Evolutionary conservation across 1,284 basidiomycete species (phyloP), one percentile per base, ranked within the genome.

Genomic region (Prillingera fragicola): DNA sequence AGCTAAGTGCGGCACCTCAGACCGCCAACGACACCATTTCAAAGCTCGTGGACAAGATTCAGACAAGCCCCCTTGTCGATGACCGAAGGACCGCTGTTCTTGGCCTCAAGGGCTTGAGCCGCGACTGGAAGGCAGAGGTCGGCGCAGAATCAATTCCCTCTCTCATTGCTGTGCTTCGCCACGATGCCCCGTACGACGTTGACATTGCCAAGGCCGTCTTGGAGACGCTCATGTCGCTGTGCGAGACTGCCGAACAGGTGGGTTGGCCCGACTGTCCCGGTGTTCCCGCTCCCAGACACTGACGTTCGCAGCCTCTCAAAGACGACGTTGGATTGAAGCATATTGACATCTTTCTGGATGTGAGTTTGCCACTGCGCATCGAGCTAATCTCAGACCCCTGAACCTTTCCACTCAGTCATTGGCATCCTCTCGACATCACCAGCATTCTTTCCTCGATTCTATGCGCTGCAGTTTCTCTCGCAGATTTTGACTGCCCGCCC

Each of bases 41-140:
- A 35, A 83, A 84, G 55, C 83, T 97, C 48, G 85, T 84, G 54
- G 90, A 95, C 65, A 77, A 89, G 38, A 81, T 98, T 27, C 84
- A 87, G 23, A 87, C 88, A 12, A 80, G 84, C 2, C 84, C 86
- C 0, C 79, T 87, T 26, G 80, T 91, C 26, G 85, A 91, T 33
- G 94, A 97, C 72, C 78, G 92, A 56, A 80, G 89, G 40, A 92
- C 92, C 15, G 86, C 92, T 0, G 83, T 98, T 8, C 76, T 96
- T 33, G 81, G 89, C 1, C 79, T 98, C 57, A 97, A 97, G 68
- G 91, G 91, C 13, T 80, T 97, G 38, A 78, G 84, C 36, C 79
- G 91, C 43, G 92, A 95, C 71, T 90, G 87, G 76, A 91, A 87
- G 66, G 77, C 81, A 48, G 87, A 94, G 48, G 85, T 95, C 17